Percentiles rank a stretch among this genome's conserved stretches.
Conservation (phyloP, 2,329 filamentous ascomycete species). For the Colletotrichum chlorophyti region DNA sequence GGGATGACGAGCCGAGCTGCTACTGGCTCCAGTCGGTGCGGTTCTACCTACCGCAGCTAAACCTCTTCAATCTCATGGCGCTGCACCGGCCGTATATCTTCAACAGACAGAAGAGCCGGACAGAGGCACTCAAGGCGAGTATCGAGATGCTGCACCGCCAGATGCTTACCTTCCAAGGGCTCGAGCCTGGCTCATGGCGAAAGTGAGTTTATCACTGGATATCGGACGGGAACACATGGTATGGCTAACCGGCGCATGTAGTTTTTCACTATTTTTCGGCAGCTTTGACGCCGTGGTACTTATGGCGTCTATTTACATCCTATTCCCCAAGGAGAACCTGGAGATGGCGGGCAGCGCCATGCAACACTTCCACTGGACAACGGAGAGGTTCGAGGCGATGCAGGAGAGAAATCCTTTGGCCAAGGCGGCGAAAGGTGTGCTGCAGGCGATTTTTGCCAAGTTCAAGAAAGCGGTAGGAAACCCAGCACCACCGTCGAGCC, state of each 20-base stretch:
- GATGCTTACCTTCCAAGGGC: slow-evolving; percentile 52
- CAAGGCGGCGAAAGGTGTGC: slow-evolving; percentile 59
- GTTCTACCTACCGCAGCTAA: slow-evolving; percentile 51
- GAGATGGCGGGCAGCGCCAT: slow-evolving; percentile 54
- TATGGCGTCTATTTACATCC: slow-evolving; percentile 65
- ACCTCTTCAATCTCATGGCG: slow-evolving; percentile 63
- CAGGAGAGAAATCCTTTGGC: slow-evolving; percentile 59
- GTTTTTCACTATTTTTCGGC: slow-evolving; percentile 65
- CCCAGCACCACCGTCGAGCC: slow-evolving; percentile 27
- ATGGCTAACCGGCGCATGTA: slow-evolving; percentile 28
- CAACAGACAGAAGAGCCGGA: slow-evolving; percentile 58
- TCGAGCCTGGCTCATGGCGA: slow-evolving; percentile 57
- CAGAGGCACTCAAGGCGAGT: slow-evolving; percentile 62
- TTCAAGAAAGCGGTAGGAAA: slow-evolving; percentile 57
- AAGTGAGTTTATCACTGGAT: slow-evolving; percentile 36
- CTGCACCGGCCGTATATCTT: slow-evolving; percentile 70
- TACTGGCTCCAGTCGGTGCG: slow-evolving; percentile 58
- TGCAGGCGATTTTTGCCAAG: slow-evolving; percentile 61
- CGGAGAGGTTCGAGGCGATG: slow-evolving; percentile 65
- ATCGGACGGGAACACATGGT: no score
- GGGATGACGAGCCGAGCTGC: slow-evolving; percentile 59
- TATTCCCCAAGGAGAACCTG: slow-evolving; percentile 63
- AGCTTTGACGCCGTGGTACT: slow-evolving; percentile 70
- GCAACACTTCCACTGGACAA: slow-evolving; percentile 66
- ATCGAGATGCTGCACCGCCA: slow-evolving; percentile 63